These are phyloP conservation scores for Euclidium syriacum DNA, from an alignment of 345 rosid species.

Conservation along the genomic window DNA sequence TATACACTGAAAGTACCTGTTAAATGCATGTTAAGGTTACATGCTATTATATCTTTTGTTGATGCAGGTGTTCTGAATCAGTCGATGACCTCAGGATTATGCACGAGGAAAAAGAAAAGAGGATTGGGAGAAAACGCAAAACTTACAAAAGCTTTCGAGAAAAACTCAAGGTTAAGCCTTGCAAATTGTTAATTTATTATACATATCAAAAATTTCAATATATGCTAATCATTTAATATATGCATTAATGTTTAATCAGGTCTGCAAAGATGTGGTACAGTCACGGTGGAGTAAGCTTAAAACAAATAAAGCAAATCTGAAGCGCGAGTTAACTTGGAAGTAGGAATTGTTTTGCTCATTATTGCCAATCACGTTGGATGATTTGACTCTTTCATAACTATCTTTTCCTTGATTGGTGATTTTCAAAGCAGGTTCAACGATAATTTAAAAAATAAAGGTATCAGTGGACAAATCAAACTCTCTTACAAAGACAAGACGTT, in stretches of 20 bases:
- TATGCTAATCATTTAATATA: background rate
- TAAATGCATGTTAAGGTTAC: background rate
- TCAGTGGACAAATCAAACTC: background rate
- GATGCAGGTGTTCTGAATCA: conserved; percentile 69
- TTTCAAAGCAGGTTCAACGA: conserved; percentile 10
- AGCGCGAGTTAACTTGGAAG: conserved; percentile 63
- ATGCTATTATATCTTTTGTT: conserved; percentile 8
- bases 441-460: conserved; percentile 2
- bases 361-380: background rate
- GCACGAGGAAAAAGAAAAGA: conserved; percentile 50
- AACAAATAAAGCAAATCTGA: conserved; percentile 40
- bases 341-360: conserved; percentile 26
- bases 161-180: conserved; percentile 51
- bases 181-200: background rate
- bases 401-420: background rate
- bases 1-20: background rate
- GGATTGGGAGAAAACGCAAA: conserved; percentile 50
- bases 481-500: conserved; percentile 23
- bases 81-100: conserved; percentile 63
- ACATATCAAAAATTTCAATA: background rate
- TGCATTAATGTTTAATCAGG: conserved; percentile 35
- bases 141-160: conserved; percentile 48
- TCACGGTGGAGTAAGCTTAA: conserved; percentile 54
- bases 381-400: background rate
- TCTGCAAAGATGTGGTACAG: conserved; percentile 48